Base-by-base conservation (phyloP, 306 rosid genomes). In the Begonia loranthoides region DNA sequence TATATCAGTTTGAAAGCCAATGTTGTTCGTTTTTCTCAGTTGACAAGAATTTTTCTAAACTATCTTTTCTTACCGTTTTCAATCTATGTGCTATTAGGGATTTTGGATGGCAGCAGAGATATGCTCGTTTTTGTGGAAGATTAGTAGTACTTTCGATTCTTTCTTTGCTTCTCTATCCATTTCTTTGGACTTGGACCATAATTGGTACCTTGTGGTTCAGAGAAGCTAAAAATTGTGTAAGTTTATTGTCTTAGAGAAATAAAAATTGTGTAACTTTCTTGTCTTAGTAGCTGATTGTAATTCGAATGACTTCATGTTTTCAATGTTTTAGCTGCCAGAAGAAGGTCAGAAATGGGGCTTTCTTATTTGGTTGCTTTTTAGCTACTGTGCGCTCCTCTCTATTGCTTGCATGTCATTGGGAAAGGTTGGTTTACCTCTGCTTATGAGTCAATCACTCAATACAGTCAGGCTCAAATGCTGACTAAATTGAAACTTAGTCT, bases 271-370 rank as follows among this genome's bases (percentile, higher is more conserved):
- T 9, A 14, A 44, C 16, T 9, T 49, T 47, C 39, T 52, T 49
- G 5, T 59, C 49, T 58, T 24, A 34, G 13, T n/a, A n/a, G n/a
- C n/a, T n/a, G n/a, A n/a, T n/a, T n/a, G 14, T 43, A 3, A 9
- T n/a, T 3, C 15, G 1, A 10, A 12, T 15, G 40, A 33, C 15
- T 17, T 15, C 4, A 13, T 50, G 40, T 15, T 21, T 17, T 61
- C 54, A 56, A 62, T 50, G 62, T 55, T 55, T 67, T 80, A 90
- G 99, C 66, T 90, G 73, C 95, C 84, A 13, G 86, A 78, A 79
- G 68, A 72, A 58, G 99, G 95, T 57, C 95, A 86, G 79, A 90
- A 83, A 66, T 90, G 99, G 99, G 99, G 94, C 50, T 90, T 90
- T 60, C 93, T 90, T 54, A 83, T 90, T 65, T 90, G 99, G 99